Evolutionary conservation across 2,329 filamentous ascomycete species (phyloP), one percentile per base, ranked within the genome.

Genomic region (Didymella pinodella): DNA sequence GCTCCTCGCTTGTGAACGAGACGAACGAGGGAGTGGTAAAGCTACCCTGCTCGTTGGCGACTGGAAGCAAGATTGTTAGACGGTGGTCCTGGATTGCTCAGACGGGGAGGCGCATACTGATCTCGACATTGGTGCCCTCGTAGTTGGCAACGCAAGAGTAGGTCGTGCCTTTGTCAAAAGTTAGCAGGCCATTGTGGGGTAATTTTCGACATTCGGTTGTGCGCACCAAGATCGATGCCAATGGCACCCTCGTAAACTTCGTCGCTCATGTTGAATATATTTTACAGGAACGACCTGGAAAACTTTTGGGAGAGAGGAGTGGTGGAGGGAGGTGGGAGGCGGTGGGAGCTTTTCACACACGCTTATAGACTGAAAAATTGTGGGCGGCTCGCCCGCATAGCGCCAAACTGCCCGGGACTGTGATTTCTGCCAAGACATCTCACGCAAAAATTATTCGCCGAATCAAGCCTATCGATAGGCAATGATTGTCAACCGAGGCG

Each of bases 71-170:
- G 55, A 58, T 57, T 48, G 65, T 72, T 70, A 74, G 63, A 60
- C 31, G 49, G 46, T 32, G 40, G 43, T 47, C 48, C 62, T 53
- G n/a, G 53, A 44, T 50, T 46, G 20, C 14, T 20, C 18, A 48
- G 26, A 22, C 31, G 32, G 49, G 54, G 48, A 62, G 62, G 65
- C 66, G 83, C 87, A 75, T 84, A 90, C 88, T 97, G 87, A 99
- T 99, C 83, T 99, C 95, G 81, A 98, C 94, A 89, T 97, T 97
- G 86, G 88, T 94, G 81, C 95, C 95, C 85, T 98, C 95, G 85
- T 98, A 99, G 83, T 91, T 96, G 84, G 95, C 95, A 85, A 98
- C 95, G 84, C 95, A 99, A 78, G 95, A 98, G 89, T 99, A 99
- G 83, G 95, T 99, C 75, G 95, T 99, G 83, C 95, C 94, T 97